Evolutionary conservation across 2,329 filamentous ascomycete genomes (phyloP), one percentile per base, ranked within the genome.

Genomic region (Amesomyces nigricolor): DNA sequence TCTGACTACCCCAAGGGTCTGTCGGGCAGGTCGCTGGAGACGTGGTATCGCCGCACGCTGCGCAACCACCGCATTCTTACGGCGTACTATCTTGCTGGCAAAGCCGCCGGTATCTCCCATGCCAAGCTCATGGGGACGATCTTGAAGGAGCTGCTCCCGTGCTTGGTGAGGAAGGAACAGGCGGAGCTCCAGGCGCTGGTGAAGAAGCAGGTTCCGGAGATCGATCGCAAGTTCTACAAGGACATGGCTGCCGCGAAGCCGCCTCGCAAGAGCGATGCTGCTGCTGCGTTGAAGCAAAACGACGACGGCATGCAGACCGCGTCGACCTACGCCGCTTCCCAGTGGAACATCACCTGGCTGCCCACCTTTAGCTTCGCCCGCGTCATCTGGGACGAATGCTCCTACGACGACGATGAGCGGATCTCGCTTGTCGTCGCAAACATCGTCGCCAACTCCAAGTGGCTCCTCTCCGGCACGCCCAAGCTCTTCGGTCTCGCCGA

Each of bases 401-500:
- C 74, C 0, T 76, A 75, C 54, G 62, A 68, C 38, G 56, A 59
- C 10, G 58, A 51, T 16, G 51, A 53, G 10, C 10, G 45, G 2
- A 62, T 70, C 2, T 58, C 64, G 0, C 60, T 67, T 7, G 75
- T 76, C 58, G 61, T 75, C 19, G 58, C 60, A 16, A 63, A 68
- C 8, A 61, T 62, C 6, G 50, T 65, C 0, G 67, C 73, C 4
- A 58, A 57, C 19, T 64, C 70, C 8, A 75, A 73, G 50, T 77
- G 73, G 74, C 65, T 75, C 32, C 64, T 77, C 2, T 76, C 74
- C 0, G 74, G 71, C 1, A 77, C 74, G 0, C 73, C 74, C 0
- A 71, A 71, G 1, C 65, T 72, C 0, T 61, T 62, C 4, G 66
- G 65, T 14, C 67, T 77, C 4, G 64, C 60, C 6, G 67, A 71